phyloP scores from a whole-genome alignment of 2,329 filamentous ascomycete species.

The Simplicillium sp. region DNA sequence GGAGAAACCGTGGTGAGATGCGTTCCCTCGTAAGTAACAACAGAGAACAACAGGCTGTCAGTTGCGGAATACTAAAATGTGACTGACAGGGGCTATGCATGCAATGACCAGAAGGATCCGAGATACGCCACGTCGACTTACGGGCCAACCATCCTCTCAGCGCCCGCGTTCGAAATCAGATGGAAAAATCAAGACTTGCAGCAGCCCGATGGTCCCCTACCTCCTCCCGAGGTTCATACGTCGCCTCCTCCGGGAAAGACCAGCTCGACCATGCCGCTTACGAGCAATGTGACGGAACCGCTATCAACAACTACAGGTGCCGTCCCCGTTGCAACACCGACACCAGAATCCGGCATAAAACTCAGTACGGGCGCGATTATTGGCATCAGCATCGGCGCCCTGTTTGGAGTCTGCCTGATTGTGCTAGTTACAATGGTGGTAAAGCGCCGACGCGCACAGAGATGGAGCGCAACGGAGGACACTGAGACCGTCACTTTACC shows the following conservation, averaged over 20 bases:
- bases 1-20: conserved; percentile 18
- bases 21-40: conserved; percentile 14
- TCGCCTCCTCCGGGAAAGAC: neutral
- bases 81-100: conserved; percentile 10
- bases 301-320: neutral
- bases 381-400: neutral
- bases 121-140: conserved; percentile 12
- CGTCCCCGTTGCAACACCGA: neutral
- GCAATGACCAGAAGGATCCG: conserved; percentile 12
- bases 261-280: neutral
- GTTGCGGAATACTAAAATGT: neutral
- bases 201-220: neutral
- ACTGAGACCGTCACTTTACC: neutral
- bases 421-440: neutral
- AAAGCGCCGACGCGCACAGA: neutral
- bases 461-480: neutral
- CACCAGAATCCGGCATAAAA: neutral
- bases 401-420: neutral
- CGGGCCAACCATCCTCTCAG: conserved; percentile 13
- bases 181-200: conserved; percentile 14
- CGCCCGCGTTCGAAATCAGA: conserved; percentile 19
- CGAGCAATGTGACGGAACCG: neutral
- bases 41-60: neutral
- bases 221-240: neutral
- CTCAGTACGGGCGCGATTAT: neutral